Base-by-base conservation (phyloP, 768 basidiomycete genomes). In the Leucosporidium scottii region DNA sequence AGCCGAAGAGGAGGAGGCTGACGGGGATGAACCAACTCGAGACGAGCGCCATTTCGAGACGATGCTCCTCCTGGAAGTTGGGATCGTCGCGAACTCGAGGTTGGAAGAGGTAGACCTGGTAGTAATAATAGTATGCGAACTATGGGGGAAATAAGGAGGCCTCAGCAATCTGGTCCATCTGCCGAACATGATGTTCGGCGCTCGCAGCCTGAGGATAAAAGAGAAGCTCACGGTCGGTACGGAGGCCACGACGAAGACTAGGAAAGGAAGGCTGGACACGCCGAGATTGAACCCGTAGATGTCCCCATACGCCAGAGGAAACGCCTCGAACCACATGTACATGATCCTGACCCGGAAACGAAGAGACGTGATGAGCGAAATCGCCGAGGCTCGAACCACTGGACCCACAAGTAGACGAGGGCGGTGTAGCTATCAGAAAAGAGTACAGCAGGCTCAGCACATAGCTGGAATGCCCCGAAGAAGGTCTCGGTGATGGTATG, bases 401-500 rank as follows among this genome's bases (percentile, higher is more conserved):
- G 18, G 49, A 20, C 18, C 6, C 18, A 50, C 49, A n/a, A 54
- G 47, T 21, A 63, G 9, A 25, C 31, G 5, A 68, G 34, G 0
- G 50, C 70, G 28, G 72, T 66, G 63, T 74, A 74, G 27, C 36
- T 21, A 55, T 69, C 56, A 20, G 47, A 47, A 57, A 71, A 71
- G 15, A 53, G 17, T 34, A 74, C 55, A n/a, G 65, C 64, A 9
- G 73, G 72, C 47, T 73, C 72, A 15, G 59, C 39, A 39, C 53
- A 47, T 23, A 73, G 34, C 36, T 28, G 59, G 64, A 73, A 68
- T 23, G 72, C 70, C 55, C 64, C 25, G 28, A 65, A 17, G n/a
- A 73, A 48, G 3, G 72, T 59, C 10, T 61, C 62, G 18, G 27
- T 25, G 21, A 73, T 18, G 31, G 68, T 27, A n/a, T n/a, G n/a